Conservation (phyloP, 2,329 filamentous ascomycete species). For the Verticillium nubilum region DNA sequence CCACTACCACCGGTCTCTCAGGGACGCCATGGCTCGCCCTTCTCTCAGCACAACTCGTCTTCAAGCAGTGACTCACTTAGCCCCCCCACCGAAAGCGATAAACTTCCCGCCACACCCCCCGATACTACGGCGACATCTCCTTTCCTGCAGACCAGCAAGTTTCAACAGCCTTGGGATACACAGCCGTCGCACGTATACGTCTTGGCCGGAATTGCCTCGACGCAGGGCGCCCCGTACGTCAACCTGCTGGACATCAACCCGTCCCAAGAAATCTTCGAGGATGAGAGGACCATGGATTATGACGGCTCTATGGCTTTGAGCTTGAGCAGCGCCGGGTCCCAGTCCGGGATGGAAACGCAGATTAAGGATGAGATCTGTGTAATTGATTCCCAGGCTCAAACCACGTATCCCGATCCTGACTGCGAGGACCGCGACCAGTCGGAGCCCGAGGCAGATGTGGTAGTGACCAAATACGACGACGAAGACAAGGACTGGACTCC, state of each 20-base stretch:
- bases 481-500: conserved; percentile 9
- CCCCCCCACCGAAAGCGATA: conserved; percentile 33
- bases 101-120: conserved; percentile 30
- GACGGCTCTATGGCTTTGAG: background rate
- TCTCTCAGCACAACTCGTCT: conserved; percentile 30
- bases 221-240: conserved; percentile 4
- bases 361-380: conserved; percentile 6
- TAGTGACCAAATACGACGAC: background rate
- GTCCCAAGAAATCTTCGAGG: conserved; percentile 7
- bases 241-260: conserved; percentile 11
- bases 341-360: background rate
- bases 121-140: conserved; percentile 27
- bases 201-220: conserved; percentile 1
- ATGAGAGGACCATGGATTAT: background rate
- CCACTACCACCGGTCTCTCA: conserved; percentile 16
- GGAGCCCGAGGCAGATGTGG: conserved; percentile 5
- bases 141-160: conserved; percentile 14
- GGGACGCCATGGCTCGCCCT: conserved; percentile 26
- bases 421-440: conserved; percentile 12
- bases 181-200: background rate
- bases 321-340: background rate
- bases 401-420: conserved; percentile 6
- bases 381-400: background rate
- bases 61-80: conserved; percentile 30
- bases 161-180: background rate